These are phyloP conservation scores for Vaccinium darrowii DNA, from an alignment of 148 eudicot genomes.

Conservation along the genomic window DNA sequence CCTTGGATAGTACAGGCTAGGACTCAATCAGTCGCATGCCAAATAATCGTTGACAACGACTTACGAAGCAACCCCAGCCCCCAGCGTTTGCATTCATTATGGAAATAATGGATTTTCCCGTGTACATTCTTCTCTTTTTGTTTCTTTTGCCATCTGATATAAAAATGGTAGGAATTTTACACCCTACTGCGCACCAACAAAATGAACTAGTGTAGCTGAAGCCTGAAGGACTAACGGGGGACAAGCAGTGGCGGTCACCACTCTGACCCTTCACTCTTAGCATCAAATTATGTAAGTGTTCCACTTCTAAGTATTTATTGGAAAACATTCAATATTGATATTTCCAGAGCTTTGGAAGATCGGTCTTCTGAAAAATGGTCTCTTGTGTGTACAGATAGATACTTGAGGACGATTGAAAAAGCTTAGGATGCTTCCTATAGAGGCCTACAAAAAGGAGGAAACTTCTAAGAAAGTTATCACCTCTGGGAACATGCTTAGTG, in stretches of 20 bases:
- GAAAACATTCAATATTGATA: neutral
- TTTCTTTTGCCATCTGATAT: neutral
- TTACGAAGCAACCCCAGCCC: neutral
- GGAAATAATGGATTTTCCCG: neutral
- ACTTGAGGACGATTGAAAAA: neutral
- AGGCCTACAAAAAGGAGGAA: neutral
- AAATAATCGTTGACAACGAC: neutral
- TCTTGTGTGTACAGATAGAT: neutral
- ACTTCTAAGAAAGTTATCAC: neutral
- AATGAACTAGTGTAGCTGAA: neutral
- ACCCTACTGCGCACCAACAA: neutral
- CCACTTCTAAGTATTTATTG: neutral
- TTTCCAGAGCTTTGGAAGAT: neutral
- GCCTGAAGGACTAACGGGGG: neutral
- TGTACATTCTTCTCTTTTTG: neutral
- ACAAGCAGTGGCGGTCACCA: neutral
- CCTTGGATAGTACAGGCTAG: too few relatives aligned
- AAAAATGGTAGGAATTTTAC: too few relatives aligned
- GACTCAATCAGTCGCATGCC: neutral
- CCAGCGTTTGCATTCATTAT: neutral
- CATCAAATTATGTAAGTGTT: neutral
- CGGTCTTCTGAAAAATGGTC: neutral
- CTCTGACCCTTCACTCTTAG: neutral
- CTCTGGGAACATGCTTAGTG: too few relatives aligned
- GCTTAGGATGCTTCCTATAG: neutral